phyloP scores from a whole-genome alignment of 768 basidiomycete genomes.

The Galerina marginata region DNA sequence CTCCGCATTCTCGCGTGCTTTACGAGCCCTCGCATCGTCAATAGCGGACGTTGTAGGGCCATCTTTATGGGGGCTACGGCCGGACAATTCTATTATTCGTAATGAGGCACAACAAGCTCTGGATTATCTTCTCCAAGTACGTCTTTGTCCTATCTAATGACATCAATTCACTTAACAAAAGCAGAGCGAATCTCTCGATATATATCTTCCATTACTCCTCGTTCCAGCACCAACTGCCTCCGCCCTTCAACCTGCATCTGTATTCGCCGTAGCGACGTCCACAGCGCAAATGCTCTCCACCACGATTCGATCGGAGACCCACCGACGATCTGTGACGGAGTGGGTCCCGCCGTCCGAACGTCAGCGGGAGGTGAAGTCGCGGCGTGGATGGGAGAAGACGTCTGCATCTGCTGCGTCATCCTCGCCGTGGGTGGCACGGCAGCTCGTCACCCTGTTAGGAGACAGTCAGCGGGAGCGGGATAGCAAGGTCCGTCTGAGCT shows the following conservation, averaged over 20 bases:
- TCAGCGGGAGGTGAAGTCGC: constrained; percentile 56
- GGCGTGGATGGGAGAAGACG: constrained; percentile 78
- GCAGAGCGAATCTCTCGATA: constrained; percentile 66
- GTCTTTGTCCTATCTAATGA: constrained; percentile 12
- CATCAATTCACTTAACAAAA: constrained; percentile 8
- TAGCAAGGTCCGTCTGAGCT: constrained; percentile 47
- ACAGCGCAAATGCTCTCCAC: constrained; percentile 66
- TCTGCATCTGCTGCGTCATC: constrained; percentile 44
- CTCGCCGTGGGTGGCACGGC: constrained; percentile 60
- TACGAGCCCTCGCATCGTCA: constrained; percentile 62
- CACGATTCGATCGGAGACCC: constrained; percentile 51
- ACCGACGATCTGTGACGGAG: constrained; percentile 57
- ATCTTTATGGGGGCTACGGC: constrained; percentile 65
- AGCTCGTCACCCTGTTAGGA: constrained; percentile 52
- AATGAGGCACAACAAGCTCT: constrained; percentile 62
- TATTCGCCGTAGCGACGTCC: constrained; percentile 44
- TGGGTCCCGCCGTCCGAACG: constrained; percentile 70
- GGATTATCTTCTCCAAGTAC: constrained; percentile 64
- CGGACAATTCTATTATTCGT: constrained; percentile 46
- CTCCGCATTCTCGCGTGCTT: constrained; percentile 65
- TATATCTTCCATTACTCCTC: constrained; percentile 65
- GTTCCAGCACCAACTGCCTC: constrained; percentile 24
- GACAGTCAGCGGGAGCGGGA: constrained; percentile 43
- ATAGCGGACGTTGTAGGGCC: constrained; percentile 75
- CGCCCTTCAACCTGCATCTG: constrained; percentile 26